These are phyloP conservation scores for Penicillium roqueforti DNA, from an alignment of 495 filamentous ascomycete species.

Conservation along the genomic window DNA sequence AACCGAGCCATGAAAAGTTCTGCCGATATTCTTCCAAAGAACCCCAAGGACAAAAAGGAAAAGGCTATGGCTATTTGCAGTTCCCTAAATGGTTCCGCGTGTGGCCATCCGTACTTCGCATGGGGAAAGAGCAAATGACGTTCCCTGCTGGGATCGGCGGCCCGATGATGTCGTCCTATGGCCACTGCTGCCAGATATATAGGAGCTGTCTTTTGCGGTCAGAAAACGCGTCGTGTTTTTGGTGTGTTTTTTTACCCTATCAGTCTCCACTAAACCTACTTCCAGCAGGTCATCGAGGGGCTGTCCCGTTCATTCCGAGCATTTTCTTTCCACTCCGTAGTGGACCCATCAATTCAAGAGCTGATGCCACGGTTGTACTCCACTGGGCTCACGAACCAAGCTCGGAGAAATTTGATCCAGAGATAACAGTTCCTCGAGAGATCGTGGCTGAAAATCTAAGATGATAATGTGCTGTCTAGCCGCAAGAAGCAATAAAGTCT, in stretches of 20 bases:
- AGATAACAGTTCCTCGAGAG: neutral
- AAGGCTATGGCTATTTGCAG: neutral
- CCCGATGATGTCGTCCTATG: constrained; percentile 23
- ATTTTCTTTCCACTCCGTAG: constrained; percentile 4
- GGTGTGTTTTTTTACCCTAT: neutral
- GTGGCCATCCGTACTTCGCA: neutral
- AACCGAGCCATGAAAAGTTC: neutral
- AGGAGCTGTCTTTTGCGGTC: neutral
- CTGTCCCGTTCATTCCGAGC: constrained; percentile 2
- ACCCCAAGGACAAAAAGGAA: neutral
- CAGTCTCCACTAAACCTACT: constrained; percentile 4
- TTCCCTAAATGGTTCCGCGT: constrained; percentile 1
- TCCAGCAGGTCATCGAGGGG: neutral
- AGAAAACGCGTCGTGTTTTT: neutral
- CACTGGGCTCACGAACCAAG: constrained; percentile 1
- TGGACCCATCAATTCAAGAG: constrained; percentile 1
- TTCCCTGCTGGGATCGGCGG: constrained; percentile 21
- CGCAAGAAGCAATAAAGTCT: neutral
- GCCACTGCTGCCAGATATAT: constrained; percentile 16
- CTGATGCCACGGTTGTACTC: constrained; percentile 4
- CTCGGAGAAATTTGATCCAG: neutral
- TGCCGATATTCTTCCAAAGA: neutral
- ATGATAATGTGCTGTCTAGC: neutral
- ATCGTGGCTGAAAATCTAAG: neutral
- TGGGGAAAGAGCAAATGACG: constrained; percentile 11